phyloP scores from a whole-genome alignment of 1,284 basidiomycete species.

The Chiua sp. region DNA sequence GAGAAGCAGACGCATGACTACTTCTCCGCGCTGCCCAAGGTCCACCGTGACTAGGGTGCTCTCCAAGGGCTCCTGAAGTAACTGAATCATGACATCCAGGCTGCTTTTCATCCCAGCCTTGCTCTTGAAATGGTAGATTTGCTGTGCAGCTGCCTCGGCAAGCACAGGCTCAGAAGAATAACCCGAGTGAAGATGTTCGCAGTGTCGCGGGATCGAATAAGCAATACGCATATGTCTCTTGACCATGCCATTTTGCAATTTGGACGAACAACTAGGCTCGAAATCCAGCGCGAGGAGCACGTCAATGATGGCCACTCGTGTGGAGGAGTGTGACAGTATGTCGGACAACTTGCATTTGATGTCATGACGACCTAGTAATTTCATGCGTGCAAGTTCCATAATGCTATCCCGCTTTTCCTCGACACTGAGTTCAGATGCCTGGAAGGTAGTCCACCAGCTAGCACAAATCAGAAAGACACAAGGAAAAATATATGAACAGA shows the following conservation, averaged over 20 bases:
- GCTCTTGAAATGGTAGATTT: not conserved
- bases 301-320: not conserved
- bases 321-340: too few species aligned
- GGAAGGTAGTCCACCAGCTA: too few species aligned
- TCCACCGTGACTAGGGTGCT: not conserved
- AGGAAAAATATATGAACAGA: too few species aligned
- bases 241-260: not conserved
- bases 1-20: not conserved
- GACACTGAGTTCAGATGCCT: too few species aligned
- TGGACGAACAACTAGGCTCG: not conserved
- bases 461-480: too few species aligned
- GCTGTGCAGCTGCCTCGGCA: slow-evolving; percentile 2
- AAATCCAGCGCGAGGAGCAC: slow-evolving; percentile 1
- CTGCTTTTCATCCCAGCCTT: too few species aligned
- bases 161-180: slow-evolving; percentile 5
- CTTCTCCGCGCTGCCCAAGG: not conserved
- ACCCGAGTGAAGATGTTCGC: not conserved
- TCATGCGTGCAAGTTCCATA: too few species aligned
- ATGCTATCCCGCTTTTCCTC: too few species aligned
- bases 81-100: not conserved
- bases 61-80: not conserved
- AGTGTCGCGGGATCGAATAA: not conserved
- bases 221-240: slow-evolving; percentile 1
- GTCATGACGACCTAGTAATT: too few species aligned
- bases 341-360: too few species aligned